phyloP scores from a whole-genome alignment of 2,329 filamentous ascomycete genomes.

The Colletotrichum sp. region DNA sequence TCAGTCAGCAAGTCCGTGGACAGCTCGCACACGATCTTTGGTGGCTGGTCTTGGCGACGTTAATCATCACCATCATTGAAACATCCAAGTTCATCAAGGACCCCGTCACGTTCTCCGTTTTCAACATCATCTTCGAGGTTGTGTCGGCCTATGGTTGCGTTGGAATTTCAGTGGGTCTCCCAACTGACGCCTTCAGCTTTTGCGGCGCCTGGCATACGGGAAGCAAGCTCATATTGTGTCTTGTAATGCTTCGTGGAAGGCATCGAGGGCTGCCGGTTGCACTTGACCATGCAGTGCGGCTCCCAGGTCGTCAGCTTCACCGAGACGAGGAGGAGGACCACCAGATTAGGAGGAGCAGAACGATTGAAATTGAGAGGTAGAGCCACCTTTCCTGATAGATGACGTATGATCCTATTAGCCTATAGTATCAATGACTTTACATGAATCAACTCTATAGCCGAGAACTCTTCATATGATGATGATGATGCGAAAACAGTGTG shows the following conservation, averaged over 20 bases:
- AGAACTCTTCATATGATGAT: not conserved
- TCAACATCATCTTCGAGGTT: slow-evolving; percentile 66
- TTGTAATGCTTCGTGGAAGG: slow-evolving; percentile 62
- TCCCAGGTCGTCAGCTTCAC: slow-evolving; percentile 40
- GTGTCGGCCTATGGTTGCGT: slow-evolving; percentile 65
- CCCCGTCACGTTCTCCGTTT: slow-evolving; percentile 59
- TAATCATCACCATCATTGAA: slow-evolving; percentile 67
- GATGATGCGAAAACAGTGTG: not conserved
- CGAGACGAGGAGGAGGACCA: slow-evolving; percentile 33
- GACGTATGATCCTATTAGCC: too few species aligned
- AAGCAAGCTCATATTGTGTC: slow-evolving; percentile 64
- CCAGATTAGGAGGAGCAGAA: not conserved
- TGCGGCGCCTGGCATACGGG: slow-evolving; percentile 57
- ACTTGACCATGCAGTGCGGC: slow-evolving; percentile 56
- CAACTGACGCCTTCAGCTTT: slow-evolving; percentile 59
- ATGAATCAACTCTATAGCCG: not conserved
- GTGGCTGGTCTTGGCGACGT: slow-evolving; percentile 66
- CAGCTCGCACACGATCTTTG: slow-evolving; percentile 73
- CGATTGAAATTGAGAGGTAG: not conserved
- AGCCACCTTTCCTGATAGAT: rapidly evolving
- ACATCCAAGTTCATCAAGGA: slow-evolving; percentile 56
- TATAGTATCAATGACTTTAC: not conserved
- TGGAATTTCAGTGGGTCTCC: slow-evolving; percentile 63
- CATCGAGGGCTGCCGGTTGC: slow-evolving; percentile 63
- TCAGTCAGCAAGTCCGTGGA: slow-evolving; percentile 62